Percentiles rank a stretch among this genome's conserved stretches.
phyloP scores from a whole-genome alignment of 331 rosid species.

The Malus hybrid region DNA sequence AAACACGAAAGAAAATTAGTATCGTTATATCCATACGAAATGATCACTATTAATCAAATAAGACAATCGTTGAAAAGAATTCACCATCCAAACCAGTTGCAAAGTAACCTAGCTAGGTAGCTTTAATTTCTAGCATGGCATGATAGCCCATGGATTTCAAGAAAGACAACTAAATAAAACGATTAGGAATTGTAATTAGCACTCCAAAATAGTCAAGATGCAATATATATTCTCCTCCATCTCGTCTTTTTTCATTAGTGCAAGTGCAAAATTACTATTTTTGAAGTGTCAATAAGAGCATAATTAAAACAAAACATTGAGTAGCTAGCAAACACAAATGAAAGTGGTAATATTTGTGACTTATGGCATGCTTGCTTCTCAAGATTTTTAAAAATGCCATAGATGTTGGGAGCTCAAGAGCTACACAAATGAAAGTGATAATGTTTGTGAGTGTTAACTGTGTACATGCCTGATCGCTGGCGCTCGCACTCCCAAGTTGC shows the following conservation, averaged over 20 bases:
- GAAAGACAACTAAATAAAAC: not conserved
- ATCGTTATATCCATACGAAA: no score
- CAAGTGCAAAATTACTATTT: not conserved
- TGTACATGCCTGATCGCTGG: constrained; percentile 30
- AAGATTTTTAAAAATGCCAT: no score
- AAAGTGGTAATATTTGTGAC: not conserved
- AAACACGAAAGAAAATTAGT: no score
- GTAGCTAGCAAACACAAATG: not conserved
- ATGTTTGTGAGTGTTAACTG: not conserved
- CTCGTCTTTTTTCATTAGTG: not conserved
- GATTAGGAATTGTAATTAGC: not conserved
- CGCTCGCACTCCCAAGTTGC: constrained; percentile 28
- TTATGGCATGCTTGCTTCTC: not conserved
- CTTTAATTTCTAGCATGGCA: not conserved
- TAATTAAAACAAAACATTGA: not conserved
- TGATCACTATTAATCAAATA: no score
- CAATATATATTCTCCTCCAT: not conserved
- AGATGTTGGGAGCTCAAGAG: not conserved
- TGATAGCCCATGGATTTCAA: not conserved
- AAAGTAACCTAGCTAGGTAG: not conserved
- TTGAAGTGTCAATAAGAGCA: not conserved
- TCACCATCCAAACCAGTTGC: no score
- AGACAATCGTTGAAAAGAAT: no score
- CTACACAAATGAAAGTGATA: not conserved
- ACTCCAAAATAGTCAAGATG: not conserved